Base-by-base conservation (phyloP, 2,329 filamentous ascomycete genomes). In the Neoscytalidium dimidiatum region DNA sequence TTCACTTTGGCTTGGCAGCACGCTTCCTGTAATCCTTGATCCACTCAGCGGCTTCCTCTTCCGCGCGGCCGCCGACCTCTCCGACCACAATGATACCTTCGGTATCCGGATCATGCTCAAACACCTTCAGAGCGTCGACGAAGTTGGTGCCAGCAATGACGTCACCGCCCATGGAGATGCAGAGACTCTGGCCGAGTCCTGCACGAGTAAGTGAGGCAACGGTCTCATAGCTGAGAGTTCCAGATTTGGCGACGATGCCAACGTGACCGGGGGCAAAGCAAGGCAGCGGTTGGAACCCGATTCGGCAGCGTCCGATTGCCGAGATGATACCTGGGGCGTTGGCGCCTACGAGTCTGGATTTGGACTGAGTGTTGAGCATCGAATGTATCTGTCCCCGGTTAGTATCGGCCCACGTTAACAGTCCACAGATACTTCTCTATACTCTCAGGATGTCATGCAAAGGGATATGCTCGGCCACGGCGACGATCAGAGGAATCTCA, bases 311-410 rank as follows among this genome's bases (percentile, higher is more conserved):
- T 2, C 87, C 88, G 23, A 88, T 84, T 0, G 90, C 88, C 3
- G 90, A 90, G 64, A 94, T 92, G 67, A 94, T 92, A 0, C 91
- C 91, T 0, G 91, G 90, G 21, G 89, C 90, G 73, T 94, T 94
- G n/a, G 91, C 89, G 1, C 91, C 91, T 0, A 94, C 89, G 0
- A 94, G 82, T 6, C 91, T 82, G 0, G 89, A 91, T 69, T 86
- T 89, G 1, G 84, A 88, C 72, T 94, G 91, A 0, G 89, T 90
- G 67, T 86, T 82, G 4, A 94, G 82, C 56, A 92, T 88, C 26
- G 88, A 88, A 60, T 92, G 88, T 60, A 91, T 86, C 78, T 90
- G 64, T 31, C 3, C 35, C 26, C 19, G 8, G 14, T 60, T 17
- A 68, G 67, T 70, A 46, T 46, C 65, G n/a, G 19, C 28, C 19